phyloP scores from a whole-genome alignment of 2,329 filamentous ascomycete genomes.

The Trichoderma sp. region DNA sequence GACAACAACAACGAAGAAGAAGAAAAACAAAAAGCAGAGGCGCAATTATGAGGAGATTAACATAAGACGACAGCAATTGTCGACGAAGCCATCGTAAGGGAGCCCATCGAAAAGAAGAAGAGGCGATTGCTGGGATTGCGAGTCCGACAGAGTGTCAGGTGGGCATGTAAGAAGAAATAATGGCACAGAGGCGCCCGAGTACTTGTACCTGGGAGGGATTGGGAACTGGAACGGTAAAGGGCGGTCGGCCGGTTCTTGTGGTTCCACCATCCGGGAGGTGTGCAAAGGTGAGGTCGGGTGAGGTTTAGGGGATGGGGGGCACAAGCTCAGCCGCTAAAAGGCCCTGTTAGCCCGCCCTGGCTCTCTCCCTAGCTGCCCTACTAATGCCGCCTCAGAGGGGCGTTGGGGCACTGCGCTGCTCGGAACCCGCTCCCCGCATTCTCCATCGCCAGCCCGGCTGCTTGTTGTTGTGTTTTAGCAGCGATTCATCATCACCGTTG shows the following conservation, averaged over 20 bases:
- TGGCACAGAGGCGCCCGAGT: background rate
- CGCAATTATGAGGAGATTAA: background rate
- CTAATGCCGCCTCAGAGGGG: background rate
- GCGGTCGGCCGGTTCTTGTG: background rate
- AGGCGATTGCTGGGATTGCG: background rate
- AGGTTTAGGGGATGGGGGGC: background rate
- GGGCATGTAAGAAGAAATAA: background rate
- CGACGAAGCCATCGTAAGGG: slow-evolving; percentile 21
- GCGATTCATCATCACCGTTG: slow-evolving; percentile 10
- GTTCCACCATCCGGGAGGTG: background rate
- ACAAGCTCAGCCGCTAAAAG: background rate
- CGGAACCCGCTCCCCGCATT: slow-evolving; percentile 12
- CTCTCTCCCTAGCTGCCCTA: background rate
- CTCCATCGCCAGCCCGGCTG: background rate
- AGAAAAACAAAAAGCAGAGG: background rate
- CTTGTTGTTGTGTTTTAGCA: background rate
- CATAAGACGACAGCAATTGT: slow-evolving; percentile 15
- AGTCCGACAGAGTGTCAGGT: background rate
- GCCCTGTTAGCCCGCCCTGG: background rate
- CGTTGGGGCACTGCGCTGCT: background rate
- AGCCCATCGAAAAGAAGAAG: slow-evolving; percentile 15
- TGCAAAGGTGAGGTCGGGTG: background rate
- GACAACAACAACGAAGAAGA: background rate
- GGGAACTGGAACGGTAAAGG: background rate
- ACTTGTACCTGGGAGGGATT: background rate